phyloP scores from a whole-genome alignment of 495 filamentous ascomycete genomes.

The Aspergillus saccharolyticus region DNA sequence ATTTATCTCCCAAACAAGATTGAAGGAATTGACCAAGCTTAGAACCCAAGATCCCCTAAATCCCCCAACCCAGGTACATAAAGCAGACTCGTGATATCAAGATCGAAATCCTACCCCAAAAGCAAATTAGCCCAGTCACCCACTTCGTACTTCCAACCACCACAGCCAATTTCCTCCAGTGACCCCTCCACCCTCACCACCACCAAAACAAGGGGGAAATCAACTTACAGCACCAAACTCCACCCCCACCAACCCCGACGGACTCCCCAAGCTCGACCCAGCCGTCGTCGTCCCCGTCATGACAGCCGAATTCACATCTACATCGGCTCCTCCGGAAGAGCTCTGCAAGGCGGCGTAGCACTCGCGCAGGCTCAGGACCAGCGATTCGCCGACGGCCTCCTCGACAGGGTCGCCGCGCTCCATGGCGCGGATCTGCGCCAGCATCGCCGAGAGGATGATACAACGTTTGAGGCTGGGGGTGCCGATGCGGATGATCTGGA shows the following conservation, averaged over 20 bases:
- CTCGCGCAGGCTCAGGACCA: conserved; percentile 11
- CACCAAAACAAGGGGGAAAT: background rate
- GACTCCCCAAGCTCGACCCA: background rate
- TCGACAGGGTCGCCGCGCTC: conserved; percentile 14
- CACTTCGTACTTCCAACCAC: background rate
- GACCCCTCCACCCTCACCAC: background rate
- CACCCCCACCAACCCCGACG: background rate
- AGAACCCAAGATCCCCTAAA: background rate
- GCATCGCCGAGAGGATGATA: conserved; percentile 16
- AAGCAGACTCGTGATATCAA: background rate
- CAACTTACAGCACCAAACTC: background rate
- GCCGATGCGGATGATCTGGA: conserved; percentile 18
- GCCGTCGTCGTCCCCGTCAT: background rate
- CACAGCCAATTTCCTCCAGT: background rate
- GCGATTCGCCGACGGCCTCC: conserved; percentile 13
- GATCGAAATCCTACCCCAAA: background rate
- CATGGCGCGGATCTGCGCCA: conserved; percentile 21
- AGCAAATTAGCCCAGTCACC: background rate
- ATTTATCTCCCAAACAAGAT: too few relatives aligned
- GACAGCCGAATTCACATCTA: too few relatives aligned
- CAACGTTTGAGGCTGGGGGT: conserved; percentile 22
- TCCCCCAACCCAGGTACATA: background rate
- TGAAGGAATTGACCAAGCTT: background rate
- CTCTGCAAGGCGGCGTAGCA: conserved; percentile 12
- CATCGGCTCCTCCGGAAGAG: background rate